A percentile compares a stretch with the other conserved stretches of the same genome.
phyloP scores from a whole-genome alignment of 768 basidiomycete species.

The Tulasnella sp. region DNA sequence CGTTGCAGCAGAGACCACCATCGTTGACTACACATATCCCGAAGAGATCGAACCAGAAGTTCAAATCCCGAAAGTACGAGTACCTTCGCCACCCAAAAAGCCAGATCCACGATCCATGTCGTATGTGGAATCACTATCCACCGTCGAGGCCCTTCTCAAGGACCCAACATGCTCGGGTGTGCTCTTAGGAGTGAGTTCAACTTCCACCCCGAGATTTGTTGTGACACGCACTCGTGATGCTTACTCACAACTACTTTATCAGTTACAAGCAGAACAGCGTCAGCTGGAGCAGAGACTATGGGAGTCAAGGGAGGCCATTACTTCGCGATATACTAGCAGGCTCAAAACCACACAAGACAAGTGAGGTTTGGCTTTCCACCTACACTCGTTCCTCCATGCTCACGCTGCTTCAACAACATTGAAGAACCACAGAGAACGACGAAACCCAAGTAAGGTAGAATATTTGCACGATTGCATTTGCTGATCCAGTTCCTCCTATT shows the following conservation, averaged over 20 bases:
- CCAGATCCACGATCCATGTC: conserved; percentile 38
- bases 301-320: conserved; percentile 52
- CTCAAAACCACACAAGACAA: conserved; percentile 53
- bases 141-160: conserved; percentile 46
- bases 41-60: not conserved
- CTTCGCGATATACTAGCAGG: conserved; percentile 55
- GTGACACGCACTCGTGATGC: no score
- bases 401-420: not conserved
- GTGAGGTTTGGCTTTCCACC: conserved; percentile 21
- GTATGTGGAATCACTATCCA: conserved; percentile 60
- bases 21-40: not conserved
- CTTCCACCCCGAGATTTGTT: no score
- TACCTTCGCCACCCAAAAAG: not conserved
- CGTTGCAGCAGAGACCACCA: not conserved
- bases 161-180: conserved; percentile 39
- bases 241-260: no score
- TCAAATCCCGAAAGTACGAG: not conserved
- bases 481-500: no score
- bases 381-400: not conserved
- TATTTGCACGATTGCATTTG: no score
- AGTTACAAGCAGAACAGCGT: conserved; percentile 65
- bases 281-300: conserved; percentile 54
- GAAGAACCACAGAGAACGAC: no score
- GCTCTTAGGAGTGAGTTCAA: conserved; percentile 40
- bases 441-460: no score